phyloP scores from a whole-genome alignment of 75 land plant genomes.

The Ceratopteris richardii region DNA sequence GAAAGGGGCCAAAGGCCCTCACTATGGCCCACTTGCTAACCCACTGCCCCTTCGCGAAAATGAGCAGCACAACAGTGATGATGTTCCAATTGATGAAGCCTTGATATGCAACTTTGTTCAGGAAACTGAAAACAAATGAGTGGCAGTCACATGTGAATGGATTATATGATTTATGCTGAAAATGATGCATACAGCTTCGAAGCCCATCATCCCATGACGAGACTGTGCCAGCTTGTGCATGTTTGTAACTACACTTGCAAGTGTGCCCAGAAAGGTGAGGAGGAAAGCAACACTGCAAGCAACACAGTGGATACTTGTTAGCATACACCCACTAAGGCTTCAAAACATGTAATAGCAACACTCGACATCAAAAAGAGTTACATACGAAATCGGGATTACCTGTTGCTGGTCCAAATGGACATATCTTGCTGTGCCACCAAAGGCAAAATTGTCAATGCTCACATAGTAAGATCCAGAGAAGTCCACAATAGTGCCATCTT shows the following conservation, averaged over 20 bases:
- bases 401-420: slow-evolving; percentile 48
- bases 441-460: slow-evolving; percentile 62
- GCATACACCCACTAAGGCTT: background rate
- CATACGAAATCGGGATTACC: slow-evolving; percentile 22
- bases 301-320: slow-evolving; percentile 7
- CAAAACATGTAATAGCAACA: background rate
- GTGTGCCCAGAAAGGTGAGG: slow-evolving; percentile 30
- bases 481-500: slow-evolving; percentile 77
- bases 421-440: slow-evolving; percentile 65
- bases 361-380: background rate
- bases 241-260: slow-evolving; percentile 26
- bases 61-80: no score
- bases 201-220: slow-evolving; percentile 72
- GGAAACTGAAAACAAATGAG: no score
- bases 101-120: no score
- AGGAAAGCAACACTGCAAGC: slow-evolving; percentile 67
- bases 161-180: no score
- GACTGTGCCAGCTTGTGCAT: slow-evolving; percentile 35
- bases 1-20: no score
- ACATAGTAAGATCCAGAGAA: slow-evolving; percentile 69
- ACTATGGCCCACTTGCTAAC: no score
- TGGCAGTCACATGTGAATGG: no score
- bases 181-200: no score
- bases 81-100: no score
- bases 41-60: no score